Evolutionary conservation across 108 stramenopile species (phyloP).

Genomic region (Aureococcus anophagefferens): DNA sequence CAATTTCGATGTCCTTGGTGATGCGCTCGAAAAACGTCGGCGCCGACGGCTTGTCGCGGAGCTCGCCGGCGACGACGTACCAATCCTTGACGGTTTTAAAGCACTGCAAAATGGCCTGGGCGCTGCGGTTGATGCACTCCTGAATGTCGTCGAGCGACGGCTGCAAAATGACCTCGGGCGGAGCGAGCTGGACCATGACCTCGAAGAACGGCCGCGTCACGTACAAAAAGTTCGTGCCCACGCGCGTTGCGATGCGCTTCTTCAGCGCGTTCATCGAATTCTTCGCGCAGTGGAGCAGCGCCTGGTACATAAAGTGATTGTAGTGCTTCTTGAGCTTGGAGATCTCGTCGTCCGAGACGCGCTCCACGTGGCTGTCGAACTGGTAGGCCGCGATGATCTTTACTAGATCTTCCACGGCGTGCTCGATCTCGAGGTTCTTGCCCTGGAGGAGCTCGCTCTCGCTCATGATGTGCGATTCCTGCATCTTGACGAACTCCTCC

Average conservation of each 20-base stretch:
- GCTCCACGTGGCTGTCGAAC: conserved; percentile 59
- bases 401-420: conserved; percentile 71
- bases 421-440: conserved; percentile 76
- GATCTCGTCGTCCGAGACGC: conserved; percentile 54
- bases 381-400: conserved; percentile 56
- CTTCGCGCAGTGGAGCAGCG: conserved; percentile 70
- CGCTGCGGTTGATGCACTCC: conserved; percentile 70
- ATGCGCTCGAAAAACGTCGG: conserved; percentile 73
- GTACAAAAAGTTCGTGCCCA: conserved; percentile 43
- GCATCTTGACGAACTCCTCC: conserved; percentile 75
- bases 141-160: conserved; percentile 78
- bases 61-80: conserved; percentile 23
- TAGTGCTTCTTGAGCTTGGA: conserved; percentile 70
- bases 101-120: conserved; percentile 69
- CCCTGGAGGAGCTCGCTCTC: conserved; percentile 64
- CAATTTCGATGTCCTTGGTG: conserved; percentile 77
- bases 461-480: conserved; percentile 55
- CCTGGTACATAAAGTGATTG: conserved; percentile 83
- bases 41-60: background rate
- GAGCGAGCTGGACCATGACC: conserved; percentile 70
- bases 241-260: conserved; percentile 59
- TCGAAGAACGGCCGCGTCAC: conserved; percentile 70
- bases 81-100: conserved; percentile 69
- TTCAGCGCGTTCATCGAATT: conserved; percentile 78
- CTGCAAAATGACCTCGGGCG: conserved; percentile 53